Evolutionary conservation across 1,139 yeast species (phyloP), one percentile per base, ranked within the genome.

Genomic region (Saccharomyces uvarum): DNA sequence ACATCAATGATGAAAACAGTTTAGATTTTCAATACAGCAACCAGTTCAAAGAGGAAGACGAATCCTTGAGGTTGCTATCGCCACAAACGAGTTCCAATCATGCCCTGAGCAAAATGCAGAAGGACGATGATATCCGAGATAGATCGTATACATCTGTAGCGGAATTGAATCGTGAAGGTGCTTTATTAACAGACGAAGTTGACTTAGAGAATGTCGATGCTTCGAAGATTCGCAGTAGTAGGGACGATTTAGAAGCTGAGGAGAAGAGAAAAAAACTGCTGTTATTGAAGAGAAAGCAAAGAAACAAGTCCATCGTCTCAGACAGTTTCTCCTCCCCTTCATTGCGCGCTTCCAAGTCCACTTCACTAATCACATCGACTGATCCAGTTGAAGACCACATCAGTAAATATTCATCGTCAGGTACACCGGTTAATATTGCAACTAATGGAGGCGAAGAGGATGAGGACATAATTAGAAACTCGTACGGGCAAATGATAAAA

Each of bases 131-230:
- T 21, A 50, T 54, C 13, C 54, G 58, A 38, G 59, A 63, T 31
- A 55, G 58, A 14, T 54, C 63, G 24, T 66, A 65, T 54, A 60
- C 66, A 8, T 59, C 64, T 4, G 69, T 67, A 13, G 67, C 60
- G 9, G 69, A 67, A 28, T 57, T 67, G 59, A 66, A 62, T 47
- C 62, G 63, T 21, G 68, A 65, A 53, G 70, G 70, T 13, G 69
- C 70, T 19, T 54, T 67, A 49, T 54, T 67, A 48, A 66, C 68
- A 13, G 70, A 67, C 53, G 70, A 66, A 49, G 56, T 63, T n/a
- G 66, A 63, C 49, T 56, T 66, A 47, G 66, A 64, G 48, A 55
- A 56, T 32, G 58, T 62, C 11, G 56, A 56, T 53, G 59, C 54
- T 28, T 48, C 50, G 24, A 38, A 38, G 13, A 24, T 38, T 38